Evolutionary conservation across 23 red algal genomes (phyloP), one percentile per base, ranked within the genome.

Genomic region (Chondrus crispus): DNA sequence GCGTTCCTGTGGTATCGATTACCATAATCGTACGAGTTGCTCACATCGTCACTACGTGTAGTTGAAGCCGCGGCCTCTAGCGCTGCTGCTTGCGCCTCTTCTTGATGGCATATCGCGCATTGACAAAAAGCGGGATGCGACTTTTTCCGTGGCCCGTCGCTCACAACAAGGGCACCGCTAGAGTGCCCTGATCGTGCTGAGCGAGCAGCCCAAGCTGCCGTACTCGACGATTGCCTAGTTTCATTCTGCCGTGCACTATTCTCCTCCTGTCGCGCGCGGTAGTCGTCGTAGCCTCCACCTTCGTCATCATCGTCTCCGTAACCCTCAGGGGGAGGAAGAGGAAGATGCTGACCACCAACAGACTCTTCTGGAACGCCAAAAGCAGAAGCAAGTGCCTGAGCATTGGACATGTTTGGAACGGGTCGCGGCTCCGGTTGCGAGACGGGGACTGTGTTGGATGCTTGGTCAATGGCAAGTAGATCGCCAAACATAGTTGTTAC

Each of bases 111-210:
- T 48, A 74, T 45, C 26, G 78, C 94, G 62, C 87, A 91, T 30
- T 96, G 94, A 46, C 87, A 96, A 81, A 96, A 96, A 38, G 72
- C 80, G 33, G 94, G 94, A 58, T 96, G 94, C 12, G 62, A 30
- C 60, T 81, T 91, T 7, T 46, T 64, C 12, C 36, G 42, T 7
- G 38, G 28, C 26, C 57, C 38, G 32, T 69, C 73, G 39, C 74
- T 81, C 26, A 52, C 76, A 11, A 81, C 83, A 13, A 93, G 66
- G 2, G 80, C 79, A 22, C 35, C 44, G 52, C 22, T 55, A 40
- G 22, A 36, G 46, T 85, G 85, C 5, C 81, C 47, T 50, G 13
- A 30, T 18, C 70, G 58, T 16, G 80, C n/a, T 18, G 68, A 55
- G 16, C 70, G 58, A 38, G 80, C 80, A 53, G 80, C 90, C 80